Evolutionary conservation across 345 rosid genomes (phyloP), one percentile per base, ranked within the genome.

Genomic region (Citropsis articulata): DNA sequence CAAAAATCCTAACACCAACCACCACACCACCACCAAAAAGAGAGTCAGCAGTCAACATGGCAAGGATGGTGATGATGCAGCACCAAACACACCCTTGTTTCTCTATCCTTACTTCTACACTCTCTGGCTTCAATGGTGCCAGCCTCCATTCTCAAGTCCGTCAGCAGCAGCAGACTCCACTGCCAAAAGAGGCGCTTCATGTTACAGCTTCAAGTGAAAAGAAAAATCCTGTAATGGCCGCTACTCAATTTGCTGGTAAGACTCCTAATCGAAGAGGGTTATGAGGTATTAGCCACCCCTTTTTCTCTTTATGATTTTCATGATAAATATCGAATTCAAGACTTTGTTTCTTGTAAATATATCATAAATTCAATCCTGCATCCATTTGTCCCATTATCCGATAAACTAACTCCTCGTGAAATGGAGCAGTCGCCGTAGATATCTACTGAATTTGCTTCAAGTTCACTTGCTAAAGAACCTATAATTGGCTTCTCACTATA

Each of bases 221-320:
- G 90, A 91, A 91, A 77, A 92, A 90, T 84, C 95, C 93, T 73
- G 86, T 92, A 69, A 93, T 95, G 98, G 97, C 95, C 30, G 98
- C 97, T 27, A 95, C 98, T 77, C 82, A 98, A 67, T 93, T 89
- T 56, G 57, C 57, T 18, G 98, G 98, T 82, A 8, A 91, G 95
- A 81, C 90, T 92, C 67, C 98, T 91, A 72, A 91, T 94, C 80
- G 87, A 91, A 84, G 97, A 96, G 69, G 95, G 97, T 63, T 93
- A 94, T 78, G 92, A 89, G 95, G 95, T 93, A 80, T 61, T 8
- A 12, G 5, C 55, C 28, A 13, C 69, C 42, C 50, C 66, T 31
- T n/a, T 27, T 53, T 5, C 22, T 1, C 27, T 71, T 62, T 59
- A 27, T 40, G 22, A 30, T 38, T 53, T 64, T 53, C 38, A 21